Conservation (phyloP, 2,329 filamentous ascomycete genomes). For the Aspergillus oerlinghausenensis region DNA sequence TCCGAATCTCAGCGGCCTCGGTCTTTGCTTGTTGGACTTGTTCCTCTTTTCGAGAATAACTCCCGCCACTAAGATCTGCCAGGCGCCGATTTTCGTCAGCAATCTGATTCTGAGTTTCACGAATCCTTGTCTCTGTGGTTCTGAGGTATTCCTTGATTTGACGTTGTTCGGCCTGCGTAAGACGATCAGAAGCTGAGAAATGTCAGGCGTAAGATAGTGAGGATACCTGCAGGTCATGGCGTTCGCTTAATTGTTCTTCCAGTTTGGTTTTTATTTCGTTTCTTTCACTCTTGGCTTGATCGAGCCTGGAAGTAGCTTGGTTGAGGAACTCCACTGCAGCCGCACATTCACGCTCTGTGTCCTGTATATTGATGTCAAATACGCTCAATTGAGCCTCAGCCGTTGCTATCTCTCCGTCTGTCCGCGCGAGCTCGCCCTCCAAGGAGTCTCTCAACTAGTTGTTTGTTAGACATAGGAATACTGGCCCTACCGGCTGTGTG, state of each 20-base stretch:
- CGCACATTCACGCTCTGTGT: conserved; percentile 33
- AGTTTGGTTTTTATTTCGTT: conserved; percentile 48
- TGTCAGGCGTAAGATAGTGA: not conserved
- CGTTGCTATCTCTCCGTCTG: conserved; percentile 47
- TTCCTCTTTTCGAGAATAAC: conserved; percentile 57
- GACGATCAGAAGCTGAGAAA: conserved; percentile 10
- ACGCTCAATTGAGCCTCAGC: conserved; percentile 40
- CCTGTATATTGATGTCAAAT: conserved; percentile 46
- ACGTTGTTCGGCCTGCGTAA: conserved; percentile 60
- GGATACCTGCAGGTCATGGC: conserved; percentile 49
- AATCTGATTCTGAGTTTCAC: conserved; percentile 44
- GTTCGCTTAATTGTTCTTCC: conserved; percentile 50
- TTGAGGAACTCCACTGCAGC: conserved; percentile 41
- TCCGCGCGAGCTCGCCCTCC: conserved; percentile 28
- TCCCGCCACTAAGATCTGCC: conserved; percentile 64
- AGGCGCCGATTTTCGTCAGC: conserved; percentile 52
- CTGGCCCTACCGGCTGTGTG: not conserved
- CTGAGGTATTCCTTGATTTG: conserved; percentile 58
- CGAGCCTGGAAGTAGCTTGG: conserved; percentile 41
- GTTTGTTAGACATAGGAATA: conserved; percentile 7
- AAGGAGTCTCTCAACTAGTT: conserved; percentile 33
- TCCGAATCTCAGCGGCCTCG: conserved; percentile 43
- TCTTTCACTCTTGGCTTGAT: conserved; percentile 45
- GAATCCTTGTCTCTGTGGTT: conserved; percentile 43
- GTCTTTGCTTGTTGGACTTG: conserved; percentile 58